These are phyloP conservation scores for Epicoccum nigrum DNA, from an alignment of 2,329 filamentous ascomycete species.

Conservation along the genomic window DNA sequence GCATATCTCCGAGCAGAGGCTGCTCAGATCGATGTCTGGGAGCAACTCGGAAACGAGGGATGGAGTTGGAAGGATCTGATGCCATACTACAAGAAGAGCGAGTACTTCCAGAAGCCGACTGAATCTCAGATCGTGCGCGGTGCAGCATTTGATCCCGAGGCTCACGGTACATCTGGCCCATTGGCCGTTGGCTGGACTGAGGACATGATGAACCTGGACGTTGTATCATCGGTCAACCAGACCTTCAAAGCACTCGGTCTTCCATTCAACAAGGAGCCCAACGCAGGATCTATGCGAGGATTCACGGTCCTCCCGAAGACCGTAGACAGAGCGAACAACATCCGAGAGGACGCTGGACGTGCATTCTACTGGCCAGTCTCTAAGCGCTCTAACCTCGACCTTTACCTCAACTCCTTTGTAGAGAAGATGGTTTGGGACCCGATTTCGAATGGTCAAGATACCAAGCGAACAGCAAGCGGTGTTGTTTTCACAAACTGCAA, in stretches of 20 bases:
- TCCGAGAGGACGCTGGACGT: background rate
- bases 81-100: conserved; percentile 32
- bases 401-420: background rate
- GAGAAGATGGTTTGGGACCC: background rate
- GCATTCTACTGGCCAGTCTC: background rate
- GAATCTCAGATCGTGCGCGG: background rate
- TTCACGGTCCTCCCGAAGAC: background rate
- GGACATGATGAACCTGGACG: background rate
- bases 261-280: background rate
- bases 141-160: background rate
- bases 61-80: conserved; percentile 41
- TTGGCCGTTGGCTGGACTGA: background rate
- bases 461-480: background rate
- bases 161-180: background rate
- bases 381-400: background rate
- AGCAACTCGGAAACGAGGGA: conserved; percentile 39
- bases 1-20: conserved; percentile 42
- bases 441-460: too few species aligned
- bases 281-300: background rate
- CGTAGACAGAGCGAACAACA: background rate
- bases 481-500: background rate
- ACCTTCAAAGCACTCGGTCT: background rate
- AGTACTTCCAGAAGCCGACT: background rate
- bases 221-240: background rate
- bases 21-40: conserved; percentile 41